Evolutionary conservation across 768 basidiomycete species (phyloP), one percentile per base, ranked within the genome.

Genomic region (Leccinum imitatum): DNA sequence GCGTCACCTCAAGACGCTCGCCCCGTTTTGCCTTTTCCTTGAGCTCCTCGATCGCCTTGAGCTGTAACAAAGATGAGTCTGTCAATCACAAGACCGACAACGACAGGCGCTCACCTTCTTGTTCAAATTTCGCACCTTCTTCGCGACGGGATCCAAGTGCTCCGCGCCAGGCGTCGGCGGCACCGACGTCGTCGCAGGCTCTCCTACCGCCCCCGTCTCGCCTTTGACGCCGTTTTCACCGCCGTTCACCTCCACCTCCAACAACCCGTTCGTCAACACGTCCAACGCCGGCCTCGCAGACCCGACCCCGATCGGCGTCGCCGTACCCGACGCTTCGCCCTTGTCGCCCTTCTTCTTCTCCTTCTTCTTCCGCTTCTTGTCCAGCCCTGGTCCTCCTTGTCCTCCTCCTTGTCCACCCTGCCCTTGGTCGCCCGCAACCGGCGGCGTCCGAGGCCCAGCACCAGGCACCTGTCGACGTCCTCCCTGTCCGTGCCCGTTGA

Each of bases 41-140:
- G 53, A 99, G 85, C 69, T 98, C 95, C 21, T 98, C 94, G 65
- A 99, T 98, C n/a, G 96, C 96, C 73, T 97, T 98, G 65, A 99
- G 81, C 95, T 97, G 65, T 39, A 58, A 6, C 21, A 35, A 27
- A 19, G 17, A 3, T 6, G 47, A 19, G 30, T 10, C 8, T 35
- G 13, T 37, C 21, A 37, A 35, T 37, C 52, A 37, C 31, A 21
- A 30, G 19, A 17, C 33, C 52, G 19, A 35, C 13, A 11, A 21
- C 35, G 9, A 33, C 33, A 23, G 19, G 31, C 17, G 2, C 60
- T 15, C 44, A 90, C 95, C 87, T 97, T 99, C 83, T 99, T 99
- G 72, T 85, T 92, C 74, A 99, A 69, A 73, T 97, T 98, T 67
- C 97, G 82, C 52, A 90, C 84, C 82, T 96, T 98, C 86, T 98